phyloP scores from a whole-genome alignment of 306 rosid genomes.

The Fragaria vesca region DNA sequence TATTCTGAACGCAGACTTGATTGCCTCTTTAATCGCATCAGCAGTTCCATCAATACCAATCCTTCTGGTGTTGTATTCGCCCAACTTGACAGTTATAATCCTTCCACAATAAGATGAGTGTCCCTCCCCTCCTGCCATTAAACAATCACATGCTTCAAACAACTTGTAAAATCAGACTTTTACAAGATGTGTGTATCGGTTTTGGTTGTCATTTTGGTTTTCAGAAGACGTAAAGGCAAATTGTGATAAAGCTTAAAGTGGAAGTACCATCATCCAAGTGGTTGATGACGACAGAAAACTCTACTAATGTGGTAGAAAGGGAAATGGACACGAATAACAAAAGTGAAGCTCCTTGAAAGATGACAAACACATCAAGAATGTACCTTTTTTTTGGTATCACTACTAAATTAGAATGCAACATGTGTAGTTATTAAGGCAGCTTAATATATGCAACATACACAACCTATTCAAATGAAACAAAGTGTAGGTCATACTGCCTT shows the following conservation, averaged over 20 bases:
- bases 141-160: not conserved
- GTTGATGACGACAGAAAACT: not conserved
- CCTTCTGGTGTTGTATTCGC: conserved; percentile 70
- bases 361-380: not conserved
- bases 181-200: not conserved
- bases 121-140: conserved; percentile 56
- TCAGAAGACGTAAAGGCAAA: not conserved
- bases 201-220: not conserved
- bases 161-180: not conserved
- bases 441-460: not conserved
- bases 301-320: not conserved
- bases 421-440: not conserved
- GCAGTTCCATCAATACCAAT: conserved; percentile 79
- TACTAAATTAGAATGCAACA: not conserved
- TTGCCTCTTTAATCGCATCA: conserved; percentile 78
- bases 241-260: not conserved
- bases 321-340: conserved; percentile 1
- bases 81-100: conserved; percentile 79
- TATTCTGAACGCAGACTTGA: conserved; percentile 70
- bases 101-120: conserved; percentile 65
- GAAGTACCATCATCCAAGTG: not conserved
- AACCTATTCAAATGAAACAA: not conserved
- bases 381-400: not conserved
- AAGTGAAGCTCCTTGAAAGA: not conserved
- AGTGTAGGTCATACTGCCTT: not conserved